Evolutionary conservation across 1,284 basidiomycete genomes (phyloP).

Genomic region (Paramarasmius palmivorus): DNA sequence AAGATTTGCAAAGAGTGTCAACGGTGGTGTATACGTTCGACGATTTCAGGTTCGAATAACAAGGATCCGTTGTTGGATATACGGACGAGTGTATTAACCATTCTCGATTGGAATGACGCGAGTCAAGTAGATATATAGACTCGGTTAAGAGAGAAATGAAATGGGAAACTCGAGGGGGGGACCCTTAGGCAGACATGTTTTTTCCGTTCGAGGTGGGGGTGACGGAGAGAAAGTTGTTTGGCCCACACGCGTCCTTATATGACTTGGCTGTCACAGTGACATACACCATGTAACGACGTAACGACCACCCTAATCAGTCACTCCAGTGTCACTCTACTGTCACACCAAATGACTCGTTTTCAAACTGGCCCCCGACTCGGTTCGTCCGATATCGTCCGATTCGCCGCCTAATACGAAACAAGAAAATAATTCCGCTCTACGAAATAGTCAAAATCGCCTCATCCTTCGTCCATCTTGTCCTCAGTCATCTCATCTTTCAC

Average conservation of each 20-base stretch:
- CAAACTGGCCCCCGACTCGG: no score
- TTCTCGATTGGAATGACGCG: constrained; percentile 53
- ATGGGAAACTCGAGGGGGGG: constrained; percentile 23
- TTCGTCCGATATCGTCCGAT: no score
- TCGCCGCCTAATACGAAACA: no score
- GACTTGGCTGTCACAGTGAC: not conserved
- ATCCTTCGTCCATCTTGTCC: constrained; percentile 77
- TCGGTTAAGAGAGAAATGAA: constrained; percentile 29
- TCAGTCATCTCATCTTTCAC: constrained; percentile 64
- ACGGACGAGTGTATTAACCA: constrained; percentile 79
- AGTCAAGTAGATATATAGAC: constrained; percentile 38
- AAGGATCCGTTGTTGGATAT: constrained; percentile 81
- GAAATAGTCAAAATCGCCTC: constrained; percentile 17
- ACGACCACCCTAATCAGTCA: no score
- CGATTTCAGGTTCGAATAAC: constrained; percentile 81
- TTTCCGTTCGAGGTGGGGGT: no score
- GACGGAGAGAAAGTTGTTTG: constrained; percentile 28
- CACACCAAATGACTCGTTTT: no score
- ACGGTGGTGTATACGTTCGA: constrained; percentile 78
- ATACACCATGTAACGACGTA: not conserved
- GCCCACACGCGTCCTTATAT: not conserved
- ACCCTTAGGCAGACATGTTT: constrained; percentile 50
- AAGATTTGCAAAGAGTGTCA: constrained; percentile 20
- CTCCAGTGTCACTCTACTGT: not conserved
- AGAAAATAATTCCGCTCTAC: not conserved